Conservation (phyloP, 1,284 basidiomycete species). For the Peniophora sp. region DNA sequence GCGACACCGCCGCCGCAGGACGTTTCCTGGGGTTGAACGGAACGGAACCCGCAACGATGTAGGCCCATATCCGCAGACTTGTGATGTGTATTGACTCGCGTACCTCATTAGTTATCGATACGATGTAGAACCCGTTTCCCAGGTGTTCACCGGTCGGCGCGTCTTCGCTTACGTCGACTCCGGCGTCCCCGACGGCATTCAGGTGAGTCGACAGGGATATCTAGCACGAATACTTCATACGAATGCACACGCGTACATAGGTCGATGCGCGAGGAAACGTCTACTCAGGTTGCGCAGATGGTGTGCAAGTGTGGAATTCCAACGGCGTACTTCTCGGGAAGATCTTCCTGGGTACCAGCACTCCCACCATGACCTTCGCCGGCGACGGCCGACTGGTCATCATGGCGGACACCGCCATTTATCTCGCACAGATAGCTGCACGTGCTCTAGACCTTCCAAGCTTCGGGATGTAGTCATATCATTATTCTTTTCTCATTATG, state of each 20-base stretch:
- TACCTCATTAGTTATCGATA: conserved; percentile 58
- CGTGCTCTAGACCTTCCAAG: conserved; percentile 21
- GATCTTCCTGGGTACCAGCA: conserved; percentile 53
- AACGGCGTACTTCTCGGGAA: conserved; percentile 65
- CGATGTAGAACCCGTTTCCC: conserved; percentile 54
- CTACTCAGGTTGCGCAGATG: conserved; percentile 65
- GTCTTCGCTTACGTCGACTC: conserved; percentile 66
- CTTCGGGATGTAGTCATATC: neutral
- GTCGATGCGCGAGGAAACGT: conserved; percentile 57
- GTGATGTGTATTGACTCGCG: neutral
- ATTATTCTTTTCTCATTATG: no score
- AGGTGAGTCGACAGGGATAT: conserved; percentile 19
- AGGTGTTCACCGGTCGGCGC: conserved; percentile 53
- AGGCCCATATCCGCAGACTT: conserved; percentile 13
- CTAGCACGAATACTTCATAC: no score
- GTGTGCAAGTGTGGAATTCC: conserved; percentile 62
- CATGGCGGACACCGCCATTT: conserved; percentile 60
- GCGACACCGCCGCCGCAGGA: conserved; percentile 41
- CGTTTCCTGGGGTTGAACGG: conserved; percentile 50
- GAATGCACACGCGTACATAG: no score
- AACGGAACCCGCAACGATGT: conserved; percentile 65
- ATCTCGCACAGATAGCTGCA: conserved; percentile 48
- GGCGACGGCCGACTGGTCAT: conserved; percentile 57
- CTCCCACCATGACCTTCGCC: conserved; percentile 65
- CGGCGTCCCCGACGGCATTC: conserved; percentile 54